Evolutionary conservation across 139 green algal species (phyloP), one percentile per base, ranked within the genome.

Genomic region (Volvox reticuliferus): DNA sequence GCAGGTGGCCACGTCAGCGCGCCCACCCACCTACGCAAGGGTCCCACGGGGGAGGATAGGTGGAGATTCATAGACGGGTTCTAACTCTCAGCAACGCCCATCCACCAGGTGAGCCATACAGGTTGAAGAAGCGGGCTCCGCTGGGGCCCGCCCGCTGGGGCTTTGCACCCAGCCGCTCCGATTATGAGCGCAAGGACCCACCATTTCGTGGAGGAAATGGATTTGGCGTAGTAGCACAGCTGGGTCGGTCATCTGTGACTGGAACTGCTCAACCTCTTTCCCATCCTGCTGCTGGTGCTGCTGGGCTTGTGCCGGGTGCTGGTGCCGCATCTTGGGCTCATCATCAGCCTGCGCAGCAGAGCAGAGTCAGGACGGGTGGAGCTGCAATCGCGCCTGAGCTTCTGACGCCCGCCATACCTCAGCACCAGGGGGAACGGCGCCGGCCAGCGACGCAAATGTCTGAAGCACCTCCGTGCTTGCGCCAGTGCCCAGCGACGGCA

Each of bases 1-100:
- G 82, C 82, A 88, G n/a, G 71, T 79, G 12, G 63, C 82, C 13
- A 79, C 13, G 33, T 88, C 82, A 28, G 71, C 71, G 9, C n/a
- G 20, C 6, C 82, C 82, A 62, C 65, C 82, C n/a, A 79, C 65
- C 82, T 88, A 32, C 65, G 65, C 36, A 32, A 26, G 67, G 67
- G 67, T 75, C 12, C 44, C 44, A 55, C 44, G n/a, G n/a, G n/a
- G n/a, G n/a, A 55, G 44, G 44, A 14, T 55, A 14, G 44, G 44
- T 55, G 44, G 44, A 14, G 44, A 55, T 9, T 5, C 44, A 55
- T 55, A 55, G 5, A 55, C 5, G 44, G 44, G 44, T 9, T 5
- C 44, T 5, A 55, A 55, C 5, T 9, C 9, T 9, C 44, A 9
- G 44, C 44, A 55, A 9, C 44, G 9, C 44, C n/a, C n/a, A n/a